Conservation (phyloP, 129 eudicot species). For the Logfia minima region DNA sequence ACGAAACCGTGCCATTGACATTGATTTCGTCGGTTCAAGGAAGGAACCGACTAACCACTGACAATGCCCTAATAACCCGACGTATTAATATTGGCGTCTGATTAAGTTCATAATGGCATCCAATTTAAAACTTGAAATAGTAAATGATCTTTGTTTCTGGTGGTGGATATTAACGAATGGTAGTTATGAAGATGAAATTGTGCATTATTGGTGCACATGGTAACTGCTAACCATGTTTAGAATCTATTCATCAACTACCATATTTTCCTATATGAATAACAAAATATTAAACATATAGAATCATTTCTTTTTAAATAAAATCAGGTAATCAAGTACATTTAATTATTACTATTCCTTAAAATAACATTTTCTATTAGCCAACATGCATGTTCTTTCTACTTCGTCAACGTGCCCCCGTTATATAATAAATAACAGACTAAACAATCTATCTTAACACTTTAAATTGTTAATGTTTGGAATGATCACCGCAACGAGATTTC, state of each 20-base stretch:
- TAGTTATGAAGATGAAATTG: constrained; percentile 12
- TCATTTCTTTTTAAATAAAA: not conserved
- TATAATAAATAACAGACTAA: constrained; percentile 22
- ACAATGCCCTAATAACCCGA: no score
- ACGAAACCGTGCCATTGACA: no score
- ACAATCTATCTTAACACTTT: not conserved
- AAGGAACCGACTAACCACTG: no score
- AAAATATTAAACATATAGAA: constrained; percentile 24
- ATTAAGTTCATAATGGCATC: not conserved
- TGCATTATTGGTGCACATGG: constrained; percentile 38
- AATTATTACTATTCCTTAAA: constrained; percentile 5
- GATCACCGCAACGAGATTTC: no score
- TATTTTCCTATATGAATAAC: constrained; percentile 25
- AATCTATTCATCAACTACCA: constrained; percentile 34
- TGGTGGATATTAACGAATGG: not conserved
- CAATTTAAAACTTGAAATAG: not conserved
- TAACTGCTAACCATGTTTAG: constrained; percentile 40
- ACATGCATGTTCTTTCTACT: constrained; percentile 35
- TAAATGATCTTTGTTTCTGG: not conserved
- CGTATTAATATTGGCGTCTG: not conserved
- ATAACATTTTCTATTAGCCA: not conserved
- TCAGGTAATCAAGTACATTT: constrained; percentile 1
- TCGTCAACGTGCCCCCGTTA: not conserved
- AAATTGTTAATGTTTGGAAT: no score
- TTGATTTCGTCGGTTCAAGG: no score